Conservation (phyloP, 148 eudicot genomes). For the Amaranthus palmeri region DNA sequence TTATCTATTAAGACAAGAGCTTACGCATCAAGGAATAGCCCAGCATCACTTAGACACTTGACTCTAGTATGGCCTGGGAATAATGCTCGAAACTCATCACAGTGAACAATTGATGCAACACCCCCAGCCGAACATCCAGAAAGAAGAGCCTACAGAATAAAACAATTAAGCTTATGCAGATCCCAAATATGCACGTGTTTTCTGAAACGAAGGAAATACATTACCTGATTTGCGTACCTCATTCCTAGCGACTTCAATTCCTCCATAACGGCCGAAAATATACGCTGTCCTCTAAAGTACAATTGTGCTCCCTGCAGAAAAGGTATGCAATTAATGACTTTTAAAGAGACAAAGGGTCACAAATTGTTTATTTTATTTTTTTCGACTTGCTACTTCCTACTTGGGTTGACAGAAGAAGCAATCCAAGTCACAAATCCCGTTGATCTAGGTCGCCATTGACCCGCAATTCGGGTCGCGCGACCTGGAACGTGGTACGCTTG, state of each 20-base stretch:
- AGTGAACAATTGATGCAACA: slow-evolving; percentile 43
- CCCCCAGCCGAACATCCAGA: slow-evolving; percentile 63
- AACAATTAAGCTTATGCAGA: not conserved
- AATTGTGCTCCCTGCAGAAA: slow-evolving; percentile 50
- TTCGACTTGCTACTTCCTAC: not conserved
- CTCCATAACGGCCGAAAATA: slow-evolving; percentile 71
- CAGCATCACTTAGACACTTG: slow-evolving; percentile 76
- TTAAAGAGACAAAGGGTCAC: not conserved
- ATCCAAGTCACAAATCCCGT: too few relatives aligned
- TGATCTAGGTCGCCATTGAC: too few relatives aligned
- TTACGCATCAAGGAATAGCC: slow-evolving; percentile 90
- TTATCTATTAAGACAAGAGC: slow-evolving; percentile 7
- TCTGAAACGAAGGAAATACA: not conserved
- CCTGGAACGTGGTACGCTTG: too few relatives aligned
- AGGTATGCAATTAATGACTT: not conserved
- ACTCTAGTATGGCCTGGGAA: slow-evolving; percentile 36
- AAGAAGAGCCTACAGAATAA: slow-evolving; percentile 43
- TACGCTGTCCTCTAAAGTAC: slow-evolving; percentile 80
- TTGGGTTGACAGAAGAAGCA: too few relatives aligned
- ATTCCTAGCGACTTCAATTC: slow-evolving; percentile 78
- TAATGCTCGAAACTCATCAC: slow-evolving; percentile 39
- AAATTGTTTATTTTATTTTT: not conserved
- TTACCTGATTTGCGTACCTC: slow-evolving; percentile 72
- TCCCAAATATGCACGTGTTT: not conserved
- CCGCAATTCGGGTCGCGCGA: too few relatives aligned